These are phyloP conservation scores for Vitis hybrid DNA, from an alignment of 177 flowering plant species.

Conservation along the genomic window DNA sequence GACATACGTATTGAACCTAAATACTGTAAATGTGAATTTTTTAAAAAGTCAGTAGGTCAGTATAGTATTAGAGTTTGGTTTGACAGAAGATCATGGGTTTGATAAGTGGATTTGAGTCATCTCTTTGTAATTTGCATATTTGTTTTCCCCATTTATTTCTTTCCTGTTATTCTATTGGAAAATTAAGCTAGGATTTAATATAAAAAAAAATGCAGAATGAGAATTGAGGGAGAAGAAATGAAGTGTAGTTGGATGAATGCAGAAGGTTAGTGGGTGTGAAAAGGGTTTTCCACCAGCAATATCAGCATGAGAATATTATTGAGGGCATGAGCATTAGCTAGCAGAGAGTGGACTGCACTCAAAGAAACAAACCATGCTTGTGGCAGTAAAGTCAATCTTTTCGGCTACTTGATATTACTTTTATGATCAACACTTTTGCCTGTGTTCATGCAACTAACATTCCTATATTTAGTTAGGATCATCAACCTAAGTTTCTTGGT, in stretches of 20 bases:
- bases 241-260: background rate
- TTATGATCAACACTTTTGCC: constrained; percentile 12
- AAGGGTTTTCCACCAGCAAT: constrained; percentile 10
- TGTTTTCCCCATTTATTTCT: too few relatives aligned
- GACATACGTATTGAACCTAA: too few relatives aligned
- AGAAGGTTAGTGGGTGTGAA: constrained; percentile 15
- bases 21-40: too few relatives aligned
- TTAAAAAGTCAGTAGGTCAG: too few relatives aligned
- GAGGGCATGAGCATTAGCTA: too few relatives aligned
- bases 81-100: too few relatives aligned
- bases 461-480: background rate
- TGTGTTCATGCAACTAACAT: constrained; percentile 9
- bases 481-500: constrained; percentile 6
- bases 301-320: background rate
- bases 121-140: too few relatives aligned
- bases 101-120: too few relatives aligned
- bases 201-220: background rate
- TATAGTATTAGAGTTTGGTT: too few relatives aligned
- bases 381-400: constrained; percentile 37
- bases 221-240: background rate
- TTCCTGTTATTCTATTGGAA: background rate
- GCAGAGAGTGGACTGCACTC: constrained; percentile 47
- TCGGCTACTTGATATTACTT: constrained; percentile 21
- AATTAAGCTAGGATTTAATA: background rate
- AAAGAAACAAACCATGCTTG: constrained; percentile 31